A percentile compares a stretch with the other conserved stretches of the same genome.
Conservation (phyloP, 257 asterid genomes). For the Fraxinus excelsior region DNA sequence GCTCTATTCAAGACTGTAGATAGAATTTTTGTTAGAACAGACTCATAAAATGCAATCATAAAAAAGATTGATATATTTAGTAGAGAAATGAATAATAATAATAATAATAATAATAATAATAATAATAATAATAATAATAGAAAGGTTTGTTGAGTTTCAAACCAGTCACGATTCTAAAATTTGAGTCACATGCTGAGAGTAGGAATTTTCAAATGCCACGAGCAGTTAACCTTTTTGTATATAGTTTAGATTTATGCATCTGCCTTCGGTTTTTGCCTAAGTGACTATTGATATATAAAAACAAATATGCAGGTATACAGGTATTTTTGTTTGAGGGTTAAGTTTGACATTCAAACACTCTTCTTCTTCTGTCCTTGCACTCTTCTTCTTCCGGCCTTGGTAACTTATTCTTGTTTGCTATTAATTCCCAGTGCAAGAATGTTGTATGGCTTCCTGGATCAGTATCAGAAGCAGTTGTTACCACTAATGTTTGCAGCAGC, state of each 20-base stretch:
- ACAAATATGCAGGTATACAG: slow-evolving; percentile 5
- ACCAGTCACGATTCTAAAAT: background rate
- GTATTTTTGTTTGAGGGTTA: slow-evolving; percentile 11
- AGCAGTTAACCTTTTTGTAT: background rate
- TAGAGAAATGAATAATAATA: background rate
- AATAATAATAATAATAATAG: background rate
- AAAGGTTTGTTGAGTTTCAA: background rate
- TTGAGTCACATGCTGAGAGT: background rate
- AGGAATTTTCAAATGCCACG: background rate
- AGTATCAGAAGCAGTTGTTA: slow-evolving; percentile 72
- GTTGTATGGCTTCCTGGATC: slow-evolving; percentile 98
- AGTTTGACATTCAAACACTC: slow-evolving; percentile 11
- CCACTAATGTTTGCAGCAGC: slow-evolving; percentile 61
- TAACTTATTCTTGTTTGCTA: slow-evolving; percentile 21
- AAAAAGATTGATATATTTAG: background rate
- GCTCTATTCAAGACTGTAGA: background rate
- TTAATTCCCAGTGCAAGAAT: slow-evolving; percentile 75
- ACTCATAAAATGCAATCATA: background rate
- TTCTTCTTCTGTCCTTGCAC: slow-evolving; percentile 5
- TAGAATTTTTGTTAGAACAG: background rate
- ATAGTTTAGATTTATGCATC: slow-evolving; percentile 7
- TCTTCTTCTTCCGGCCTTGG: background rate
- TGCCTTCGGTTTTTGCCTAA: background rate
- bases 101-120: too few relatives aligned
- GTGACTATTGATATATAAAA: slow-evolving; percentile 12